Evolutionary conservation across 306 rosid species (phyloP), one percentile per base, ranked within the genome.

Genomic region (Fragaria ananassa): DNA sequence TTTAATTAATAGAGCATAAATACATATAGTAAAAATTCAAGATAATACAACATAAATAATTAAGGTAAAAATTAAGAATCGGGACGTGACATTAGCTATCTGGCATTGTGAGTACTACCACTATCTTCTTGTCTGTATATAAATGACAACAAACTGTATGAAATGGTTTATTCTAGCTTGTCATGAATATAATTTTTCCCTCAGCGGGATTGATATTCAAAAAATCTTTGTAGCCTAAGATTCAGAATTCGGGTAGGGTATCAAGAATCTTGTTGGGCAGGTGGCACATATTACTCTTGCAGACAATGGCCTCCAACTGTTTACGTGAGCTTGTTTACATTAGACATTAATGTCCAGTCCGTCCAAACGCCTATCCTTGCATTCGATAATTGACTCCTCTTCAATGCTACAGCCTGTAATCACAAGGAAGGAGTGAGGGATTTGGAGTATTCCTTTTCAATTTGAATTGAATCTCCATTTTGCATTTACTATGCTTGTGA

Each of bases 241-340:
- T 44, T 44, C 15, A 58, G 2, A 23, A 23, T 21, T 23, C 1
- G 17, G 5, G 35, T 3, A 21, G 35, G 64, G 25, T 9, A 12
- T 23, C 8, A 10, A 58, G 19, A 27, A 25, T 25, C 12, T 17
- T 27, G 25, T 34, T 51, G 51, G 37, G 84, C 88, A 63, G 88
- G 93, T 90, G 80, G 49, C 81, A 70, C 12, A 65, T 83, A 66
- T 88, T 54, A 74, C 70, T 41, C 35, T 10, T 8, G 10, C 8
- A 78, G 82, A 86, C 81, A 83, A 83, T 78, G 79, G 77, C 83
- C 54, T 86, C 86, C 89, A 85, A 85, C 92, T 67, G 90, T 53
- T 54, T 64, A 78, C 83, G 82, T 84, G 84, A 83, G 72, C 82
- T 25, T 50, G 79, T 78, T 83, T 82, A 79, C 78, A 69, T 53